phyloP scores from a whole-genome alignment of 2,329 filamentous ascomycete genomes.

The Zymoseptoria pseudotritici region DNA sequence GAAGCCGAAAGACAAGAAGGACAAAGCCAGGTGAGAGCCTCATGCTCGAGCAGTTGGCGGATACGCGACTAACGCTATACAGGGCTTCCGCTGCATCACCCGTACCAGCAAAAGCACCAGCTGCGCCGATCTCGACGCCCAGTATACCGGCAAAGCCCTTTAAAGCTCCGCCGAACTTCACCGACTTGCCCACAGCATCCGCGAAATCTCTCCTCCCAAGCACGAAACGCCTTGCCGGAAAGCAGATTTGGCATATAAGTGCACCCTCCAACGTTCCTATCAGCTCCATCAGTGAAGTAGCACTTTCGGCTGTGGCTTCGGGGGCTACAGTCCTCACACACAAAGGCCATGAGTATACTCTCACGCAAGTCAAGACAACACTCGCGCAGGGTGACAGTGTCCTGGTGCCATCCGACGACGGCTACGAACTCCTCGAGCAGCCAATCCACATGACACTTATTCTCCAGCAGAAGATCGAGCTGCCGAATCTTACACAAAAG shows the following conservation, averaged over 20 bases:
- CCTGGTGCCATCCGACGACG: slow-evolving; percentile 17
- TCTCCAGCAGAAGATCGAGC: slow-evolving; percentile 54
- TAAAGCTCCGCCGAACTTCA: slow-evolving; percentile 40
- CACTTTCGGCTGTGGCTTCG: slow-evolving; percentile 51
- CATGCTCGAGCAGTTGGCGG: background rate
- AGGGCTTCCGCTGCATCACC: background rate
- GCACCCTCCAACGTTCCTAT: slow-evolving; percentile 64
- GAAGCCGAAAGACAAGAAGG: slow-evolving; percentile 1
- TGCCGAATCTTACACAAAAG: slow-evolving; percentile 38
- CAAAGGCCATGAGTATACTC: slow-evolving; percentile 53
- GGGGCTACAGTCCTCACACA: slow-evolving; percentile 54
- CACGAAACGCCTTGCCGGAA: slow-evolving; percentile 50
- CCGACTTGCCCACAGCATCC: slow-evolving; percentile 35
- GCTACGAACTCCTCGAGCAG: slow-evolving; percentile 33
- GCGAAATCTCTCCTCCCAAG: slow-evolving; percentile 46
- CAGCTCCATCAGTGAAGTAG: slow-evolving; percentile 56
- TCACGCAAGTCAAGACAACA: slow-evolving; percentile 12
- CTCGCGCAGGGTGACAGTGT: slow-evolving; percentile 14
- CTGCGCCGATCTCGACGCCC: slow-evolving; percentile 2
- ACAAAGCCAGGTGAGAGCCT: slow-evolving; percentile 3
- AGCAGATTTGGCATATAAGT: slow-evolving; percentile 76
- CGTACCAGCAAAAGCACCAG: background rate
- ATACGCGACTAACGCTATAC: background rate
- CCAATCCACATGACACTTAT: slow-evolving; percentile 55
- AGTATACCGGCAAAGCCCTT: slow-evolving; percentile 20